A percentile compares a stretch with the other conserved stretches of the same genome.
Conservation (phyloP, 306 rosid species). For the Aeschynomene evenia region DNA sequence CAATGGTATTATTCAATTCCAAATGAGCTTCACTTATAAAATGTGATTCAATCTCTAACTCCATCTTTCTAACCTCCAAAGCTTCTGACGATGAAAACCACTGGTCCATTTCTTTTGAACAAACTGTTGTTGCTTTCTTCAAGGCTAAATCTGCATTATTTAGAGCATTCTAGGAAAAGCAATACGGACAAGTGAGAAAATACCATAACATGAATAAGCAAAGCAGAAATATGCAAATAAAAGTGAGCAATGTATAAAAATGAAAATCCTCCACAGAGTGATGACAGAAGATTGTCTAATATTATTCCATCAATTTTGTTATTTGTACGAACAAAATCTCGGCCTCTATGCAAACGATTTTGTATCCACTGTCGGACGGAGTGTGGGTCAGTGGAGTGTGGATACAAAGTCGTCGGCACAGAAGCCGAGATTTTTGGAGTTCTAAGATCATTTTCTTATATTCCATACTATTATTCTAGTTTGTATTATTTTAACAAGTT, state of each 20-base stretch:
- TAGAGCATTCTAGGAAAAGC: slow-evolving; percentile 56
- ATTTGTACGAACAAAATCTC: no score
- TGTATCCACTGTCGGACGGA: no score
- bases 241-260: not conserved
- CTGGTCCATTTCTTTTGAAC: slow-evolving; percentile 50
- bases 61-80: slow-evolving; percentile 72
- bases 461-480: not conserved
- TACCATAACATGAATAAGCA: slow-evolving; percentile 10
- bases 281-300: not conserved
- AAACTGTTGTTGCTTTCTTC: slow-evolving; percentile 46
- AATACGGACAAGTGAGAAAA: slow-evolving; percentile 22
- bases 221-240: not conserved
- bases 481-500: not conserved
- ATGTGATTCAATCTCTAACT: slow-evolving; percentile 71
- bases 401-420: no score
- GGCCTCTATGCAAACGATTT: no score
- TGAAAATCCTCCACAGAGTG: slow-evolving; percentile 1
- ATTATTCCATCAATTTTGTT: no score
- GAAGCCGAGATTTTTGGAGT: no score
- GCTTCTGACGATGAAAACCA: slow-evolving; percentile 67
- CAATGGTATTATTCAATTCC: slow-evolving; percentile 55
- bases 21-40: slow-evolving; percentile 52
- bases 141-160: slow-evolving; percentile 47
- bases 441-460: no score
- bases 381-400: no score